Base-by-base conservation (phyloP, 192 early-diverging fungal species). In the Linnemannia zychae region DNA sequence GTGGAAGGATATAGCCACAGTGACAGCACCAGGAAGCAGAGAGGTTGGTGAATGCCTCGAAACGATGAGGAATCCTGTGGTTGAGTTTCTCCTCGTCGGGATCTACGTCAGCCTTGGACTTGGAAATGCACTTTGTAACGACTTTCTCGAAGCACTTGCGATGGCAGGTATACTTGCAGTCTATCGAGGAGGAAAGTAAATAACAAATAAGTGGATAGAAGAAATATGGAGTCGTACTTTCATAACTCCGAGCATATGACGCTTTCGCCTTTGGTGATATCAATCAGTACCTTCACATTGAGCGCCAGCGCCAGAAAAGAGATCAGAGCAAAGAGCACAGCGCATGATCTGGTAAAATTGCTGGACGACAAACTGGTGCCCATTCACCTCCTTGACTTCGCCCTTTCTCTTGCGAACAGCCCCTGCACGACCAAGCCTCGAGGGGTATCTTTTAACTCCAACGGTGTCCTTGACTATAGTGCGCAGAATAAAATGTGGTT, bases 281-380 rank as follows among this genome's bases (percentile, higher is more conserved):
- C 20, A n/a, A 15, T 37, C 50, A 74, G 72, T 88, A 96, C 94
- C 90, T 91, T 98, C 96, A 89, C 99, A 99, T 82, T 98, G 96
- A 87, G 94, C 96, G 28, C 97, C 97, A 44, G 92, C 89, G 77
- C 95, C 97, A 28, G 97, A 95, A 57, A 99, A 92, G 82, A 99
- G 97, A 78, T 99, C 99, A 60, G 92, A 91, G 88, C 99, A 99
- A 12, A 97, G 87, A 9, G 98, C 97, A 88, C 99, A 99, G 88
- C 96, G 97, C 97, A 99, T 98, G 80, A 99, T 97, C 77, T 98
- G 96, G 89, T 98, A 99, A 52, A 97, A 98, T 70, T 94, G 94
- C 75, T 95, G 92, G 40, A 95, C 90, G 74, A 93, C 94, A 88
- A 99, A 99, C 84, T 98, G 95, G 84, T 99, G 99, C 7, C 99